These are phyloP conservation scores for Hypomyces perniciosus DNA, from an alignment of 2,329 filamentous ascomycete genomes.

Conservation along the genomic window DNA sequence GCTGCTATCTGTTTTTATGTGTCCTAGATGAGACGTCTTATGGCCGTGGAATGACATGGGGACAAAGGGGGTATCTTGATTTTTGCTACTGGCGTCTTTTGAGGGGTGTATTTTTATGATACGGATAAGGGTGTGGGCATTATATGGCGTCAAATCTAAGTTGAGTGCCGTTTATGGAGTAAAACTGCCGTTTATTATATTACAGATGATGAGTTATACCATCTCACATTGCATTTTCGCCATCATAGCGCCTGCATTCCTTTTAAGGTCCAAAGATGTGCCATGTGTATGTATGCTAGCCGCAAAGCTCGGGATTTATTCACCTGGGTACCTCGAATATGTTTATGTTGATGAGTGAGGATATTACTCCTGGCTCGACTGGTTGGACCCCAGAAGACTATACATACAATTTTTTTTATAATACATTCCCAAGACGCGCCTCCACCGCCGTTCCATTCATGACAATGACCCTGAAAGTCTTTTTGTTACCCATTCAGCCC, in stretches of 20 bases:
- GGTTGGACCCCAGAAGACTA: not conserved
- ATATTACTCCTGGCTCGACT: constrained; percentile 8
- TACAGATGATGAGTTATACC: no score
- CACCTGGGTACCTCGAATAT: no score
- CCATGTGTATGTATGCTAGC: no score
- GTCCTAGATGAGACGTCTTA: not conserved
- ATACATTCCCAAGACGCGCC: constrained; percentile 4
- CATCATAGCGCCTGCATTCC: no score
- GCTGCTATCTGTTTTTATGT: not conserved
- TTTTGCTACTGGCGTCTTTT: not conserved
- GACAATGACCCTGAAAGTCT: not conserved
- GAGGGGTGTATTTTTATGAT: not conserved
- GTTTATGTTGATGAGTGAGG: constrained; percentile 16
- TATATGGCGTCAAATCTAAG: no score
- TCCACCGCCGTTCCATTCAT: not conserved
- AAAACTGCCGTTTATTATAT: no score
- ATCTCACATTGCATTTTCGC: no score
- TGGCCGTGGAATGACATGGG: not conserved
- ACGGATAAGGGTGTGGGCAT: not conserved
- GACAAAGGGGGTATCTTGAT: not conserved
- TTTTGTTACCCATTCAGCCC: no score
- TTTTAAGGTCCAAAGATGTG: no score
- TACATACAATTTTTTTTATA: constrained; percentile 4
- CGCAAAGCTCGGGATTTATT: no score
- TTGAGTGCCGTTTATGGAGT: no score